Evolutionary conservation across 2,329 filamentous ascomycete species (phyloP).

Genomic region (Botrytis fabae): DNA sequence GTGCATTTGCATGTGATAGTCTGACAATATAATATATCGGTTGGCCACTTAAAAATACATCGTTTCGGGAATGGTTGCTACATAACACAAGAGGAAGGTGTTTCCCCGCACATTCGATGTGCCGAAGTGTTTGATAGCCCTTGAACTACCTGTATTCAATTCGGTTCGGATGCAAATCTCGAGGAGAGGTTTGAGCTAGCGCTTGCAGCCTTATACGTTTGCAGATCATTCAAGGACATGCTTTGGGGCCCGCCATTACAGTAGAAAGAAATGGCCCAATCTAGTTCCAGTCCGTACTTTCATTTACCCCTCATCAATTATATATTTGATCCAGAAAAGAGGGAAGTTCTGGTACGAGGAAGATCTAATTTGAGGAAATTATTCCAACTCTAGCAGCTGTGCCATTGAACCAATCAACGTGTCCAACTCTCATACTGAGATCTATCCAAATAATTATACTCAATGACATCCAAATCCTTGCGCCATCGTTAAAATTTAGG

Average conservation of each 20-base stretch:
- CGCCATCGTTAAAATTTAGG: not conserved
- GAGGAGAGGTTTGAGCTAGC: not conserved
- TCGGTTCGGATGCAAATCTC: not conserved
- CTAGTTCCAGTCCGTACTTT: not conserved
- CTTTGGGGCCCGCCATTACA: not conserved
- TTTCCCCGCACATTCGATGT: not conserved
- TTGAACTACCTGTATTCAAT: no score
- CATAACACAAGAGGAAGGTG: not conserved
- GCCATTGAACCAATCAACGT: not conserved
- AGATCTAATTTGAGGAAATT: not conserved
- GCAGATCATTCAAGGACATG: not conserved
- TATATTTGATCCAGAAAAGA: not conserved
- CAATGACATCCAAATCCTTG: not conserved
- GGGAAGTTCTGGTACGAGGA: not conserved
- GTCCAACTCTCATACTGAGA: not conserved
- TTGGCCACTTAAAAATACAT: not conserved
- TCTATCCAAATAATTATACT: not conserved
- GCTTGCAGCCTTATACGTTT: slow-evolving; percentile 9
- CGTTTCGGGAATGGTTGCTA: not conserved
- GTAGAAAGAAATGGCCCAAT: no score
- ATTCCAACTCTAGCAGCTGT: not conserved
- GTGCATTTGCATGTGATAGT: not conserved
- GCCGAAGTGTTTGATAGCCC: not conserved
- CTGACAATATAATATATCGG: not conserved
- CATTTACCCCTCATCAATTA: not conserved